Evolutionary conservation across 305 asterid genomes (phyloP).

Genomic region (Solanum hybrid): DNA sequence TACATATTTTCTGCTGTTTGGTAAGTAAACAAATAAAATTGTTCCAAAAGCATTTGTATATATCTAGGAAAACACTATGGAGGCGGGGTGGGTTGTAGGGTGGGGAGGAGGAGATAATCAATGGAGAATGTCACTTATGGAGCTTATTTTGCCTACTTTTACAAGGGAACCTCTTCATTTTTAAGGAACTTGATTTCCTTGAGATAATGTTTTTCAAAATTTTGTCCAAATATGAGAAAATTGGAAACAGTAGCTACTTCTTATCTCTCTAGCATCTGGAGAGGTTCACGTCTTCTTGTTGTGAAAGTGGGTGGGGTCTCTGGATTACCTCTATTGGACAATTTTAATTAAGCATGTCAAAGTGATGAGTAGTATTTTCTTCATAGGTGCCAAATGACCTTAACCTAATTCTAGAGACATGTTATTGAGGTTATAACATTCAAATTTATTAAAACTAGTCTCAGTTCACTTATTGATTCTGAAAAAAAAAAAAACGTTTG

Average conservation of each 20-base stretch:
- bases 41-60: background rate
- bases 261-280: background rate
- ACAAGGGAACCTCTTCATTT: background rate
- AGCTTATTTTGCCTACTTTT: background rate
- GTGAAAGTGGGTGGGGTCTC: background rate
- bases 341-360: background rate
- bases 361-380: background rate
- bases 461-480: background rate
- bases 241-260: background rate
- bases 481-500: background rate
- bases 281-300: background rate
- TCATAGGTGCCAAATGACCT: background rate
- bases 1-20: background rate
- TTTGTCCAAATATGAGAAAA: background rate
- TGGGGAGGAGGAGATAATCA: background rate
- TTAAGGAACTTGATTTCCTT: background rate
- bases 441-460: background rate
- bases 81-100: background rate
- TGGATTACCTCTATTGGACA: background rate
- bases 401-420: background rate
- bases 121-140: background rate
- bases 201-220: background rate
- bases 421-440: background rate
- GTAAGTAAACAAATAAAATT: background rate
- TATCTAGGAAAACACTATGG: background rate